Percentiles rank a stretch among this genome's conserved stretches.
phyloP scores from a whole-genome alignment of 805 yeast species.

The Candida mattraensis region DNA sequence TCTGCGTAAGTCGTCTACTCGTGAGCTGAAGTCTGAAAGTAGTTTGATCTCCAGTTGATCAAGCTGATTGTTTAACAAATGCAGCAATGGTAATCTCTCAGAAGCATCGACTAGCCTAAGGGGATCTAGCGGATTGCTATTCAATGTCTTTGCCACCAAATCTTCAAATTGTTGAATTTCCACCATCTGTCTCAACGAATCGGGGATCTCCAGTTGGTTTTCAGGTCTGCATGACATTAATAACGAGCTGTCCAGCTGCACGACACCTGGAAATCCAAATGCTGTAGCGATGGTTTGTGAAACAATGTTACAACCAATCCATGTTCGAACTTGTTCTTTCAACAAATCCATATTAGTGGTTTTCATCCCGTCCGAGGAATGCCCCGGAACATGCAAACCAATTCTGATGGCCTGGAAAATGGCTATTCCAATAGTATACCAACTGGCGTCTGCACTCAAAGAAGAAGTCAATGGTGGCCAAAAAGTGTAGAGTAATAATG shows the following conservation, averaged over 20 bases:
- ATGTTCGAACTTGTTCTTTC: constrained; percentile 81
- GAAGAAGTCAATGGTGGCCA: constrained; percentile 98
- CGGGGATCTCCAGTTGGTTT: constrained; percentile 47
- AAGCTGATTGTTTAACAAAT: constrained; percentile 67
- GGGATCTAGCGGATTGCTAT: constrained; percentile 65
- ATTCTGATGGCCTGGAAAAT: constrained; percentile 89
- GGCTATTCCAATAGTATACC: constrained; percentile 94
- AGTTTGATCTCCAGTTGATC: constrained; percentile 71
- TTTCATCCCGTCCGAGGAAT: constrained; percentile 47
- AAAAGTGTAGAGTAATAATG: constrained; percentile 79
- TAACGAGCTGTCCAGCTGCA: constrained; percentile 74
- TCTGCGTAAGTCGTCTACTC: constrained; percentile 66
- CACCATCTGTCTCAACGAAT: constrained; percentile 69
- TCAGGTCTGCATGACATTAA: constrained; percentile 52
- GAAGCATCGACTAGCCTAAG: constrained; percentile 63
- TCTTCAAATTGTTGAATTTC: constrained; percentile 85
- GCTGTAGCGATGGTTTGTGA: constrained; percentile 89
- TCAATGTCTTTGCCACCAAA: constrained; percentile 75
- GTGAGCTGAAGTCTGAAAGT: constrained; percentile 35
- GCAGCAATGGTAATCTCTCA: constrained; percentile 73
- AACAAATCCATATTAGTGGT: constrained; percentile 47
- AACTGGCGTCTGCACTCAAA: constrained; percentile 89
- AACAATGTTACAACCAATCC: constrained; percentile 91
- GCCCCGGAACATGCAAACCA: constrained; percentile 84
- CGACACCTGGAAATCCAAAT: constrained; percentile 93